phyloP scores from a whole-genome alignment of 164 flowering plant species.

The Cinnamomum micranthum region DNA sequence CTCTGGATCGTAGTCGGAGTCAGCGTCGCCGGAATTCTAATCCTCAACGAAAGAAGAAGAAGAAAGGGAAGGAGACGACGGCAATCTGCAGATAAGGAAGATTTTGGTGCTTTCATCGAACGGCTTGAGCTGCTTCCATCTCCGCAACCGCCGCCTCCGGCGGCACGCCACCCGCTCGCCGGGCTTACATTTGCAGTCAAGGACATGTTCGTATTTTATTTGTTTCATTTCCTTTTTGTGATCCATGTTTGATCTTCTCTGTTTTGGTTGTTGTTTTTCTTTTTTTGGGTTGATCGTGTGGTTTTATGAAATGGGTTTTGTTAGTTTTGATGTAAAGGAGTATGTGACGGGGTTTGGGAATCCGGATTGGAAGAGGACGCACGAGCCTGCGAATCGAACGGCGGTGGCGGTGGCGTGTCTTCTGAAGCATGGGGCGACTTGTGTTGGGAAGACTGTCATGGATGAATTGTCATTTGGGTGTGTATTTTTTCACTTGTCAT shows the following conservation, averaged over 20 bases:
- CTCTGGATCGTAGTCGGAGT: slow-evolving; percentile 78
- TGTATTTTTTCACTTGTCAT: neutral
- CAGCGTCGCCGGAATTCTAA: slow-evolving; percentile 59
- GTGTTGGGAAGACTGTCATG: slow-evolving; percentile 89
- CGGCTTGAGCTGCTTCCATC: slow-evolving; percentile 68
- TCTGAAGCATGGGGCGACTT: slow-evolving; percentile 84
- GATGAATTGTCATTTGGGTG: slow-evolving; percentile 86
- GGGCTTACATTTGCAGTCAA: slow-evolving; percentile 76
- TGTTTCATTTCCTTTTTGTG: neutral
- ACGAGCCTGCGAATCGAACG: slow-evolving; percentile 62
- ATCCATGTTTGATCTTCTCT: neutral
- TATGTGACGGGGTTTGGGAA: slow-evolving; percentile 85
- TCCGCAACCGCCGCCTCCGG: slow-evolving; percentile 92
- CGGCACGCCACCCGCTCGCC: slow-evolving; percentile 56
- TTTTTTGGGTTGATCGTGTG: neutral
- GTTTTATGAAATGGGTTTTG: neutral
- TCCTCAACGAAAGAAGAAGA: slow-evolving; percentile 46
- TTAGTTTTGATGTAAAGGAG: slow-evolving; percentile 71
- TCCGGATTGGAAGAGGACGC: slow-evolving; percentile 76
- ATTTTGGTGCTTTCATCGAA: slow-evolving; percentile 79
- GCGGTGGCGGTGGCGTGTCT: slow-evolving; percentile 60
- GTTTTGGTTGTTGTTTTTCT: slow-evolving; percentile 2
- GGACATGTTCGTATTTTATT: slow-evolving; percentile 54
- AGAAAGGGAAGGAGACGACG: slow-evolving; percentile 14
- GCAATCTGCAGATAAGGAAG: slow-evolving; percentile 24